A percentile compares a stretch with the other conserved stretches of the same genome.
Conservation (phyloP, 2,329 filamentous ascomycete species). For the Ophiocordyceps camponoti-leonardi region DNA sequence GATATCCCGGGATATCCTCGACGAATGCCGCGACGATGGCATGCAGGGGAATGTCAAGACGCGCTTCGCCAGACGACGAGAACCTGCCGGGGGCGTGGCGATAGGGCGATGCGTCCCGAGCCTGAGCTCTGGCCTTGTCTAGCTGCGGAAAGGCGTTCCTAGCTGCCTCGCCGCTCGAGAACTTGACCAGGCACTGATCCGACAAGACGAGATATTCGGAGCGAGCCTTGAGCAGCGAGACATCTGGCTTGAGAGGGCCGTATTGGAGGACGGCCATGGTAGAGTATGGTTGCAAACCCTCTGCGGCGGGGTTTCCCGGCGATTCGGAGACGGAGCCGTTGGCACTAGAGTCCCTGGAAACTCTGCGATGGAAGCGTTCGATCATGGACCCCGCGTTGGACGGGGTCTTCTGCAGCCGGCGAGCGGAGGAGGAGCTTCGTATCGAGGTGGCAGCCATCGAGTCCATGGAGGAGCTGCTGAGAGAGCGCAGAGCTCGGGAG, state of each 20-base stretch:
- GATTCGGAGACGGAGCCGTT: slow-evolving; percentile 13
- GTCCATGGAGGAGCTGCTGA: slow-evolving; percentile 23
- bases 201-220: slow-evolving; percentile 35
- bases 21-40: slow-evolving; percentile 34
- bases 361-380: slow-evolving; percentile 21
- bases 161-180: slow-evolving; percentile 29
- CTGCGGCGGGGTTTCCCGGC: slow-evolving; percentile 11
- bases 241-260: slow-evolving; percentile 30
- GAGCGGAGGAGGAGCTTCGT: slow-evolving; percentile 14
- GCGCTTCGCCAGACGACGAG: slow-evolving; percentile 17
- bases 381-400: slow-evolving; percentile 23
- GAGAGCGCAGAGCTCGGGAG: slow-evolving; percentile 19
- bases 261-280: slow-evolving; percentile 24
- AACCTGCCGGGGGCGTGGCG: slow-evolving; percentile 11
- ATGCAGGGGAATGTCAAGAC: slow-evolving; percentile 29
- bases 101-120: slow-evolving; percentile 7
- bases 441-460: slow-evolving; percentile 16
- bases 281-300: slow-evolving; percentile 14
- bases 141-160: slow-evolving; percentile 28
- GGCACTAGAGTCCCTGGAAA: slow-evolving; percentile 18
- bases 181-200: slow-evolving; percentile 30
- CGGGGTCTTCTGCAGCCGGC: slow-evolving; percentile 19
- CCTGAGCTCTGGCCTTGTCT: slow-evolving; percentile 8
- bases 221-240: slow-evolving; percentile 29
- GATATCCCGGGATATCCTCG: slow-evolving; percentile 29